Evolutionary conservation across 2,329 filamentous ascomycete genomes (phyloP), one percentile per base, ranked within the genome.

Genomic region (Teratosphaeria epicoccoides): DNA sequence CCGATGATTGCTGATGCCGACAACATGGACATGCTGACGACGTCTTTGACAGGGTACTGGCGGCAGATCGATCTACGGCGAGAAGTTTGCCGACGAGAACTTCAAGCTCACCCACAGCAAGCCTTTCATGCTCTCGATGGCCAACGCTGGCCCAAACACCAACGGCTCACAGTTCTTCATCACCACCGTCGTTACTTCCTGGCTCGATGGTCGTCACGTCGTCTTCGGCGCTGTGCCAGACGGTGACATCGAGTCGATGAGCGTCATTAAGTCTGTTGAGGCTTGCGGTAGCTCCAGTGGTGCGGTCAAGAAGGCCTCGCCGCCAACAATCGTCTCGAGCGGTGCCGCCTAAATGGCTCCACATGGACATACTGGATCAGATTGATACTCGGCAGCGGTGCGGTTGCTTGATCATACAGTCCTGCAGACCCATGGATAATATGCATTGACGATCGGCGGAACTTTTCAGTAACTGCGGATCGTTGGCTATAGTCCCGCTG

Each of bases 51-150:
- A 94, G 88, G 93, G 91, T 62, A 97, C 91, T 28, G 91, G 91
- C 61, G 91, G 91, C 68, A 93, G 97, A 75, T 93, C 87, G 58
- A 97, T 98, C 72, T 97, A 97, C 70, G 91, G 91, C 67, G 86
- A 86, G 69, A 97, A 96, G 76, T 98, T 98, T 66, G 86, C 88
- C 65, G 91, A 98, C 66, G 91, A 98, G 79, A 95, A 94, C 71
- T 97, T 98, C 68, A 81, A 87, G 57, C 75, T 85, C 69, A 90
- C 91, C 77, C 93, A 98, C 70, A 87, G 93, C 64, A 85, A 84
- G 64, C 90, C 93, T 4, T 96, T 96, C 76, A 76, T 97, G 59
- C 79, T 98, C 58, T 95, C 88, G 69, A 98, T 98, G 93, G 93
- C 93, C 66, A 98, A 98, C 70, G 91, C 93, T 61, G 93, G 93